Percentiles rank a stretch among this genome's conserved stretches.
Conservation (phyloP, 768 basidiomycete genomes). For the Termitomyces titanicus region DNA sequence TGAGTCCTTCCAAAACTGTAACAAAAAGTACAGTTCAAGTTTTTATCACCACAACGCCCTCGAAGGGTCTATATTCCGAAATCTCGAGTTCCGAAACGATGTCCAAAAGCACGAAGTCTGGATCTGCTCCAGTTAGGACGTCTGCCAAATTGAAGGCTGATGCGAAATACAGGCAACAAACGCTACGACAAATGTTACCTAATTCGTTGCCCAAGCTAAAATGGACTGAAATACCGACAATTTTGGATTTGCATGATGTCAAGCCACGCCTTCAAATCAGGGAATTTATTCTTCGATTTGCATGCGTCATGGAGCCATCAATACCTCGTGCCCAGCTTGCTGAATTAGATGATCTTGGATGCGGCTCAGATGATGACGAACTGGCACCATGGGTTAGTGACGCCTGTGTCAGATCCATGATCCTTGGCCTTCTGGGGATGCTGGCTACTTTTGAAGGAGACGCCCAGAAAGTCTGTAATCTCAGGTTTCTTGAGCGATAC, state of each 20-base stretch:
- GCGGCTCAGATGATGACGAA: conserved; percentile 33
- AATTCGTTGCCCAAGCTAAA: conserved; percentile 41
- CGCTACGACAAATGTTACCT: conserved; percentile 26
- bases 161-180: conserved; percentile 19
- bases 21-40: background rate
- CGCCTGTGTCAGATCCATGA: conserved; percentile 55
- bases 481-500: background rate
- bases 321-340: conserved; percentile 47
- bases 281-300: conserved; percentile 71
- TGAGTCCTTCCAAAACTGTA: background rate
- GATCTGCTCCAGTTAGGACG: background rate
- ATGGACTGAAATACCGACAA: conserved; percentile 50
- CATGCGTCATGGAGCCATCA: conserved; percentile 40
- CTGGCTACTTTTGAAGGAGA: conserved; percentile 41
- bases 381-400: conserved; percentile 62
- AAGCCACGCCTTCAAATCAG: conserved; percentile 67
- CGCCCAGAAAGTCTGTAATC: conserved; percentile 29
- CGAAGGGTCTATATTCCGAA: background rate
- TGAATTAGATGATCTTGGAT: conserved; percentile 58
- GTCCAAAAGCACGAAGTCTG: background rate
- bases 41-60: conserved; percentile 6
- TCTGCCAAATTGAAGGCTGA: conserved; percentile 1
- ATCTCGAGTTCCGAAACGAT: background rate
- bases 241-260: conserved; percentile 41
- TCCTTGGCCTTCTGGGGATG: conserved; percentile 59